Conservation (phyloP, 2,329 filamentous ascomycete species). For the Alternaria rosae region DNA sequence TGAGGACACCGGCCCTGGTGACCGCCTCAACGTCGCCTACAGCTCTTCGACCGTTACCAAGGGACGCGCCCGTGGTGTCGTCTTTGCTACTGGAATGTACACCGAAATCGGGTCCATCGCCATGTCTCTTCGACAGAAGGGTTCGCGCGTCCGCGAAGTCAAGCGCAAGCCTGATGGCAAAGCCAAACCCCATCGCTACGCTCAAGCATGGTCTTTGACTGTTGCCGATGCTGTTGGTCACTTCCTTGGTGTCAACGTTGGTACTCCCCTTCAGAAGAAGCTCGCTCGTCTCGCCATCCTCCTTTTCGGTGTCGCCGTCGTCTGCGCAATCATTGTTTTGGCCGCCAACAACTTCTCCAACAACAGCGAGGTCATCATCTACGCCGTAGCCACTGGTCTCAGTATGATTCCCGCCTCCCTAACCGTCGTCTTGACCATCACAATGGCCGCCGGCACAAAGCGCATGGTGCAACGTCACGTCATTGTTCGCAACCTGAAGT, state of each 20-base stretch:
- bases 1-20: slow-evolving; percentile 66
- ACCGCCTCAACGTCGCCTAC: slow-evolving; percentile 73
- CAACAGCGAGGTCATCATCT: slow-evolving; percentile 49
- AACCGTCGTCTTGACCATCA: slow-evolving; percentile 49
- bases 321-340: slow-evolving; percentile 44
- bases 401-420: slow-evolving; percentile 48
- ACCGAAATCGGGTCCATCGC: slow-evolving; percentile 79
- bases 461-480: slow-evolving; percentile 47
- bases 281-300: slow-evolving; percentile 44
- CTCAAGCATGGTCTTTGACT: slow-evolving; percentile 61
- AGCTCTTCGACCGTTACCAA: slow-evolving; percentile 52
- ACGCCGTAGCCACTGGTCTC: slow-evolving; percentile 47
- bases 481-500: slow-evolving; percentile 47
- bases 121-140: slow-evolving; percentile 63
- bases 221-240: slow-evolving; percentile 46
- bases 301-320: slow-evolving; percentile 21
- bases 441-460: slow-evolving; percentile 49
- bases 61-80: slow-evolving; percentile 71
- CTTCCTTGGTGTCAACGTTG: slow-evolving; percentile 51
- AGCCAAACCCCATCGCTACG: slow-evolving; percentile 44
- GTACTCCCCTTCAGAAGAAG: slow-evolving; percentile 49
- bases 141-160: slow-evolving; percentile 44
- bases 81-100: slow-evolving; percentile 71
- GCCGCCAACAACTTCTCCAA: slow-evolving; percentile 47
- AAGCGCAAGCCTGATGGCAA: slow-evolving; percentile 49